These are phyloP conservation scores for Ogataea pignaliae DNA, from an alignment of 805 yeast species.

Conservation along the genomic window DNA sequence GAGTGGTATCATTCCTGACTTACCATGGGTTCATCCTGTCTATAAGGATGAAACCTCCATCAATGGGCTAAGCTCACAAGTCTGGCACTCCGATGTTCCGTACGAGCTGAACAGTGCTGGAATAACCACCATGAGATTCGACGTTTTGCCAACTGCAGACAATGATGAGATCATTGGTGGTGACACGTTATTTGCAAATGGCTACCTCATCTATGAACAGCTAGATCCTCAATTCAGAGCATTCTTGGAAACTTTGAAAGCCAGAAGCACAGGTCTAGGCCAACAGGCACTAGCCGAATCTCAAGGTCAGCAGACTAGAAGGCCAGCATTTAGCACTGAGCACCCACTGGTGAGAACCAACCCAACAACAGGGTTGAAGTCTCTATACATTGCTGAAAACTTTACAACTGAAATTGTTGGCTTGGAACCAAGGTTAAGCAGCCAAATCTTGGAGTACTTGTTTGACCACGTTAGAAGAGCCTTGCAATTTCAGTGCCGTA, in stretches of 20 bases:
- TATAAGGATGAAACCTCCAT: constrained; percentile 34
- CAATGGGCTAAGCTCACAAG: constrained; percentile 30
- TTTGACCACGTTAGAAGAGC: constrained; percentile 39
- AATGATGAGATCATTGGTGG: constrained; percentile 43
- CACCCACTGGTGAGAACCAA: constrained; percentile 60
- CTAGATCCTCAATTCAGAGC: constrained; percentile 59
- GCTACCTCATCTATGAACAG: constrained; percentile 60
- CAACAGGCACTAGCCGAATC: constrained; percentile 40
- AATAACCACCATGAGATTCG: constrained; percentile 55
- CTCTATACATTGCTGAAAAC: constrained; percentile 45
- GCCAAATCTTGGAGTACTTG: constrained; percentile 40
- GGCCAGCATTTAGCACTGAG: constrained; percentile 44
- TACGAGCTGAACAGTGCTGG: constrained; percentile 70
- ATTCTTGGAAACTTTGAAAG: constrained; percentile 54
- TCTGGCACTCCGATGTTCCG: constrained; percentile 70
- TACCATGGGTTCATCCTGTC: constrained; percentile 32
- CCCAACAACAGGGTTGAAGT: constrained; percentile 57
- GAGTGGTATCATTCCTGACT: constrained; percentile 29
- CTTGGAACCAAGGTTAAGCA: constrained; percentile 42
- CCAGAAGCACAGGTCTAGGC: constrained; percentile 54
- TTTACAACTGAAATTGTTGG: constrained; percentile 49
- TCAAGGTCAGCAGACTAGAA: constrained; percentile 39
- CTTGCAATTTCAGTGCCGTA: constrained; percentile 47
- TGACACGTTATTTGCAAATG: constrained; percentile 66
- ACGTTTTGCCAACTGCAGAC: constrained; percentile 38